Evolutionary conservation across 2,329 filamentous ascomycete species (phyloP), one percentile per base, ranked within the genome.

Genomic region (Graphilbum sp.): DNA sequence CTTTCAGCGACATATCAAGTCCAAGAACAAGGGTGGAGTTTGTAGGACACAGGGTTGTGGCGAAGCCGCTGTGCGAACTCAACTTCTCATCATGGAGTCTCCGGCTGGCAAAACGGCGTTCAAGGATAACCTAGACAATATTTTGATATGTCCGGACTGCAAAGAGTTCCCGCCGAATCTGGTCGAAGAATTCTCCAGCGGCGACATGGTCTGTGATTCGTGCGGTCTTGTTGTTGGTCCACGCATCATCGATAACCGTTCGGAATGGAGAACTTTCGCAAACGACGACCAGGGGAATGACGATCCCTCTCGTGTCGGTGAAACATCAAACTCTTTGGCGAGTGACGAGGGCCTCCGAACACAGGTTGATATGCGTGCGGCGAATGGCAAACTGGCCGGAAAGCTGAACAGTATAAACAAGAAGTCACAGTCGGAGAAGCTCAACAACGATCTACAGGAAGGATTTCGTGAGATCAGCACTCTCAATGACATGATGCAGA

Each of bases 211-310:
- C 39, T 98, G 90, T 55, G 81, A 72, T 41, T 85, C 80, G 44
- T 98, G 90, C 52, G 90, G 90, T 29, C 68, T 95, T 25, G 90
- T 98, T 6, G 72, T 98, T 23, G 81, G 82, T 43, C 82, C 88
- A 52, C 80, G 85, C 47, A 86, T 90, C 55, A 87, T 98, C 53
- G 92, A 98, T 55, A 92, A 84, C 43, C 81, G 92, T 45, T 94
- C 86, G 35, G 90, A 98, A 63, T 98, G 90, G 90, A 84, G 90
- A 55, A 98, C 90, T 1, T 98, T 98, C 62, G 86, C 87, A 54
- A 96, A 96, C 55, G 90, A 98, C 53, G 92, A 98, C 55, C 85
- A 94, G 57, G 85, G 84, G 52, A 87, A 83, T 52, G 92, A 96
- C 50, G 90, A 98, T 49, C 90, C 92, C 5, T 95, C 86, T 42